Evolutionary conservation across 768 basidiomycete genomes (phyloP).

Genomic region (Pleurotus sapidus): DNA sequence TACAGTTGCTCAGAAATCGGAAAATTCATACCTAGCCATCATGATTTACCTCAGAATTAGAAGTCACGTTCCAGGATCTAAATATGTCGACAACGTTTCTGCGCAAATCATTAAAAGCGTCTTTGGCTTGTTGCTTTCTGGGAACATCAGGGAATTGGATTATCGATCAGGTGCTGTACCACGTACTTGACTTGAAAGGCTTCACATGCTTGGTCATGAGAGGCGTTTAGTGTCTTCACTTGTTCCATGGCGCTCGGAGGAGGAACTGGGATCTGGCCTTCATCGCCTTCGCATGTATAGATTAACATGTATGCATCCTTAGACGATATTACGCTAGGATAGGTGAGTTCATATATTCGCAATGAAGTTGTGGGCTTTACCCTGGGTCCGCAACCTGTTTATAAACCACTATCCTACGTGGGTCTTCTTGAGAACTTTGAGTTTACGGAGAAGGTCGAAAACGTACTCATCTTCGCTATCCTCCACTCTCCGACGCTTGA

Average conservation of each 20-base stretch:
- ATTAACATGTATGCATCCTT: conserved; percentile 96
- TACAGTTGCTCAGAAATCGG: conserved; percentile 11
- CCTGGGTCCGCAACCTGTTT: not conserved
- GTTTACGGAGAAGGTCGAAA: not conserved
- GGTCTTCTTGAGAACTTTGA: no score
- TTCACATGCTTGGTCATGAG: conserved; percentile 53
- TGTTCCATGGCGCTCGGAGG: conserved; percentile 53
- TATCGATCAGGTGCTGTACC: no score
- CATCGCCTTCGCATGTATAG: conserved; percentile 55
- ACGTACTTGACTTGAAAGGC: conserved; percentile 45
- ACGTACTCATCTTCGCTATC: conserved; percentile 56
- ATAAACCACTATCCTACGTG: no score
- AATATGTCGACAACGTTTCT: conserved; percentile 59
- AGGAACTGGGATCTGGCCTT: conserved; percentile 33
- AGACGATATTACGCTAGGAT: conserved; percentile 55
- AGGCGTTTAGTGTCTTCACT: conserved; percentile 52
- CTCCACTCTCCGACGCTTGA: conserved; percentile 53
- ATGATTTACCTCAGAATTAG: conserved; percentile 42
- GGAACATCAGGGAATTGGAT: not conserved
- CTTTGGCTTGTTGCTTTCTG: conserved; percentile 42
- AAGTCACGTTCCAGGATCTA: conserved; percentile 53
- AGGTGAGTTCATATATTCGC: conserved; percentile 8
- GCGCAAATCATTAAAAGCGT: conserved; percentile 48
- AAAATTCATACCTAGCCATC: not conserved
- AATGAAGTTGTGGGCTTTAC: not conserved